These are phyloP conservation scores for Hypoxylon rickii DNA, from an alignment of 495 filamentous ascomycete species.

Conservation along the genomic window DNA sequence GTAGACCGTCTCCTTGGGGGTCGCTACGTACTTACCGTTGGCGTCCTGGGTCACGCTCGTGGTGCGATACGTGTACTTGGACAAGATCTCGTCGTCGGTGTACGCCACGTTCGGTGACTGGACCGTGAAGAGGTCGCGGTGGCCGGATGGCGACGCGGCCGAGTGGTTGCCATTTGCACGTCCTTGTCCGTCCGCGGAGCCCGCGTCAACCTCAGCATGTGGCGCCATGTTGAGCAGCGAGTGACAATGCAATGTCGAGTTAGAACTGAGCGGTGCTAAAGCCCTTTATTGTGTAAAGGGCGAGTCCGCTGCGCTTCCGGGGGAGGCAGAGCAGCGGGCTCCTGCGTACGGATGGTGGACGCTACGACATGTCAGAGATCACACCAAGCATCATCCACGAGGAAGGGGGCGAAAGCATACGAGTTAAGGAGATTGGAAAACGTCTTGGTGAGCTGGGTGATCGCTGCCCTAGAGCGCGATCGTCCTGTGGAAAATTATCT, in stretches of 20 bases:
- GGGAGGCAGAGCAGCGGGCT: constrained; percentile 90
- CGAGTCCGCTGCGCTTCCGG: constrained; percentile 85
- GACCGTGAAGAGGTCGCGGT: constrained; percentile 71
- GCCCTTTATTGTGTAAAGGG: constrained; percentile 64
- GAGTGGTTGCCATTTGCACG: constrained; percentile 39
- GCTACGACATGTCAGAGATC: constrained; percentile 51
- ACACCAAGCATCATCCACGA: constrained; percentile 4
- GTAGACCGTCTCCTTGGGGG: constrained; percentile 86
- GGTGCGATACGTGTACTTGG: constrained; percentile 96
- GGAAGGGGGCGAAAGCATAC: constrained; percentile 53
- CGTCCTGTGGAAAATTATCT: constrained; percentile 40
- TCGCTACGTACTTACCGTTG: constrained; percentile 80
- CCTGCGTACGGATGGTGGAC: constrained; percentile 97
- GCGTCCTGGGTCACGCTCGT: constrained; percentile 67
- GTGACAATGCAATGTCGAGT: constrained; percentile 8
- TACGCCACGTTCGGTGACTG: constrained; percentile 92
- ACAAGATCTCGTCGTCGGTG: constrained; percentile 84
- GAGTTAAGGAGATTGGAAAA: constrained; percentile 91
- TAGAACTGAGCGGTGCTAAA: constrained; percentile 38
- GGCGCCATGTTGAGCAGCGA: constrained; percentile 75
- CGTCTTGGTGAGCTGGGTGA: constrained; percentile 73
- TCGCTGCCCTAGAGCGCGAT: constrained; percentile 60
- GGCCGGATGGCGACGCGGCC: constrained; percentile 45
- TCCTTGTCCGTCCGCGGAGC: constrained; percentile 73
- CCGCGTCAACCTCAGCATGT: constrained; percentile 79